These are phyloP conservation scores for Tephrocybe sp. DNA, from an alignment of 768 basidiomycete species.

Conservation along the genomic window DNA sequence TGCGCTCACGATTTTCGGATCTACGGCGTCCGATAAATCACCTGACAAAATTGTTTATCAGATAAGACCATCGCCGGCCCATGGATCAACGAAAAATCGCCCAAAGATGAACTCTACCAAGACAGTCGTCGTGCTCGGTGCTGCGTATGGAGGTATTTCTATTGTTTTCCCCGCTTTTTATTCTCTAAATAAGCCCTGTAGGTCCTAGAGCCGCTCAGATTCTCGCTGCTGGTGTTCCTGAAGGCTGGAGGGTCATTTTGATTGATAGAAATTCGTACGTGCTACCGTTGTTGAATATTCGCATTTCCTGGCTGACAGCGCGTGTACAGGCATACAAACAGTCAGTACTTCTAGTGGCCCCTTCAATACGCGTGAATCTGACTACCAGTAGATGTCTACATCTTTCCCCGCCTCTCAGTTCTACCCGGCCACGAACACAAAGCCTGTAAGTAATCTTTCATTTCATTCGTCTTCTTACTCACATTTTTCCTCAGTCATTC, in stretches of 20 bases:
- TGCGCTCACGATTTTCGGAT: too few species aligned
- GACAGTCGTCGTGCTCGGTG: too few species aligned
- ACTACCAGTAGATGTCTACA: conserved; percentile 46
- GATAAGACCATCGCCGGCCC: too few species aligned
- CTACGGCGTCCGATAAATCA: too few species aligned
- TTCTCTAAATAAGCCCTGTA: too few species aligned
- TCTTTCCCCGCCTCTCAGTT: conserved; percentile 56
- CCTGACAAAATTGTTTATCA: too few species aligned
- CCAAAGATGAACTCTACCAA: too few species aligned
- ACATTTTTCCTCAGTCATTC: conserved; percentile 45
- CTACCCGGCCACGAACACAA: conserved; percentile 65
- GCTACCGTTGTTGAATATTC: neutral
- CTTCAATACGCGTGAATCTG: neutral
- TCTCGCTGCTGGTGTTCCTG: conserved; percentile 47
- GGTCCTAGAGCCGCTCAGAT: conserved; percentile 50
- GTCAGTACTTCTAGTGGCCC: conserved; percentile 24
- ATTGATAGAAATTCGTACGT: conserved; percentile 62
- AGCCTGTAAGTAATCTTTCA: conserved; percentile 44
- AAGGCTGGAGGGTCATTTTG: conserved; percentile 54
- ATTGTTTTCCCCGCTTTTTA: too few species aligned
- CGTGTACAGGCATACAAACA: conserved; percentile 52
- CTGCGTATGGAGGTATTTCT: too few species aligned
- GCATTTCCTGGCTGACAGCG: neutral
- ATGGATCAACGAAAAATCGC: too few species aligned
- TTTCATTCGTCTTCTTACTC: neutral